Evolutionary conservation across 2,329 filamentous ascomycete genomes (phyloP).

Genomic region (Penicillium hesseltinei): DNA sequence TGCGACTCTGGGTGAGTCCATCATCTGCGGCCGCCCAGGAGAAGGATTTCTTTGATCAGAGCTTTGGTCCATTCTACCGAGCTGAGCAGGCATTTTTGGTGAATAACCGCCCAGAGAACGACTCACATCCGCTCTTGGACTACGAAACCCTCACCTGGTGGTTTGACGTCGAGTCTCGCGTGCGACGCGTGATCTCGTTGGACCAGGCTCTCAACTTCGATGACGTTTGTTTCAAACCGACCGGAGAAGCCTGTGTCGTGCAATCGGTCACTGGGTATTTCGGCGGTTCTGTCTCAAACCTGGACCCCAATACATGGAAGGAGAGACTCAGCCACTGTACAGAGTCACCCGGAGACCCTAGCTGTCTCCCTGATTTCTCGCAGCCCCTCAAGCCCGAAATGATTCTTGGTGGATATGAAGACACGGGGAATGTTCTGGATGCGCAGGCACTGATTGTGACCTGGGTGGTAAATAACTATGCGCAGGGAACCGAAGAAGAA

Average conservation of each 20-base stretch:
- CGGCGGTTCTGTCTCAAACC: conserved; percentile 61
- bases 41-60: conserved; percentile 87
- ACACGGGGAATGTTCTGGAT: conserved; percentile 62
- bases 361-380: conserved; percentile 82
- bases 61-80: conserved; percentile 94
- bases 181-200: conserved; percentile 69
- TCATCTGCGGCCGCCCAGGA: conserved; percentile 86
- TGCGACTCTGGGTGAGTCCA: conserved; percentile 94
- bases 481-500: conserved; percentile 69
- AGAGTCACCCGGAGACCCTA: conserved; percentile 65
- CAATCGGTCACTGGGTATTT: conserved; percentile 93
- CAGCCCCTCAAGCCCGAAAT: conserved; percentile 84
- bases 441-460: conserved; percentile 81
- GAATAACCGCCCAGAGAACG: conserved; percentile 69
- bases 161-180: conserved; percentile 81
- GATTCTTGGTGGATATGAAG: conserved; percentile 77
- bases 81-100: conserved; percentile 91
- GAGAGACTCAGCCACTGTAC: conserved; percentile 70
- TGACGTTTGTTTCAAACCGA: conserved; percentile 93
- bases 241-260: conserved; percentile 82
- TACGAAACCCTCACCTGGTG: conserved; percentile 92
- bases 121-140: conserved; percentile 73
- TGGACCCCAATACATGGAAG: conserved; percentile 68
- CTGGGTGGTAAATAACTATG: conserved; percentile 89
- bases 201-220: conserved; percentile 68